These are phyloP conservation scores for Nemophila menziesii DNA, from an alignment of 257 asterid genomes.

Conservation along the genomic window DNA sequence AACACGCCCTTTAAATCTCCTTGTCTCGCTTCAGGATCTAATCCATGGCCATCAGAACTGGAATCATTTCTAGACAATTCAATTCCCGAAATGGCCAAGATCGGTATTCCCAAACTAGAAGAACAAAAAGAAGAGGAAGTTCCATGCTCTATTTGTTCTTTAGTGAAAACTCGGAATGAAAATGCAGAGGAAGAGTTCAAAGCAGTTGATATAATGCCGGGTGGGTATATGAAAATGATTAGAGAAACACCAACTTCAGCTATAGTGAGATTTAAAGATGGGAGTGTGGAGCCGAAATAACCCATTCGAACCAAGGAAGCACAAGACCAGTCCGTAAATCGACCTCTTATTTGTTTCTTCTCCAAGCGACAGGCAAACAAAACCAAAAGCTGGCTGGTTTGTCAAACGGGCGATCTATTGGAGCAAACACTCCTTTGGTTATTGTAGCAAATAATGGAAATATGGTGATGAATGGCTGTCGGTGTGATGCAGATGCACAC, in stretches of 20 bases:
- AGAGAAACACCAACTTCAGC: constrained; percentile 85
- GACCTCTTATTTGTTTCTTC: no score
- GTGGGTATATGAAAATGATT: constrained; percentile 62
- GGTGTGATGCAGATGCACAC: no score
- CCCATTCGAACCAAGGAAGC: no score
- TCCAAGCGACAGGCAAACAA: no score
- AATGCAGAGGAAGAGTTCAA: constrained; percentile 42
- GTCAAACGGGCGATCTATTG: no score
- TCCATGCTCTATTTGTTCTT: constrained; percentile 49
- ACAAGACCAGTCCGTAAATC: no score
- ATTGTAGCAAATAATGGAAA: no score
- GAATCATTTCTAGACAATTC: constrained; percentile 48
- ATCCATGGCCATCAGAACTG: constrained; percentile 71
- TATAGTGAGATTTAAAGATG: constrained; percentile 61
- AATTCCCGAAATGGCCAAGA: constrained; percentile 39
- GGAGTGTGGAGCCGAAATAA: constrained; percentile 85
- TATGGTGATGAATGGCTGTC: no score
- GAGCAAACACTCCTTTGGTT: no score
- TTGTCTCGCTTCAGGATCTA: constrained; percentile 76
- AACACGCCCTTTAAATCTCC: constrained; percentile 65
- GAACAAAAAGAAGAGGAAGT: neutral
- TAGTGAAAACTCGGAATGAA: constrained; percentile 35
- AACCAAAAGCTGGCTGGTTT: no score
- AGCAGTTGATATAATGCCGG: constrained; percentile 61
- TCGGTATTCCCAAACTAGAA: constrained; percentile 16